These are phyloP conservation scores for Cladosporium sp. DNA, from an alignment of 2,329 filamentous ascomycete species.

Conservation along the genomic window DNA sequence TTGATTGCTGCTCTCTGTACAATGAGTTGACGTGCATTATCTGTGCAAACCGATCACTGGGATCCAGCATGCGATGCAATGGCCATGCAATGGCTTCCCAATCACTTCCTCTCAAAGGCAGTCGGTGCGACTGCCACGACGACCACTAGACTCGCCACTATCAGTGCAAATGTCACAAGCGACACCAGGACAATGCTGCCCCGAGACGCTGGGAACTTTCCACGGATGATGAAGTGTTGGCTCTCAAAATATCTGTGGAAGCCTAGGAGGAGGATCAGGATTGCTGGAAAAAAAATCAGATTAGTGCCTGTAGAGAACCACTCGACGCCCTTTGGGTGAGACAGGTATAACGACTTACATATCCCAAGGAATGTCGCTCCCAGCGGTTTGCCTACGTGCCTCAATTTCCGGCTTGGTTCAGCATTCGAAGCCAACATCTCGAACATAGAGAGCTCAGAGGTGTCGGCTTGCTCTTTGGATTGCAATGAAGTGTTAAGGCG, in stretches of 20 bases:
- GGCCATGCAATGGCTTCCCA: neutral
- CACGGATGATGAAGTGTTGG: constrained; percentile 76
- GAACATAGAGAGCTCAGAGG: constrained; percentile 17
- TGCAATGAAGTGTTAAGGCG: constrained; percentile 70
- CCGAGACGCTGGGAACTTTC: constrained; percentile 77
- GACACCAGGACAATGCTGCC: constrained; percentile 72
- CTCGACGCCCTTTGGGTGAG: neutral
- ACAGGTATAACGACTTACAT: constrained; percentile 29
- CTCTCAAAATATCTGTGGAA: constrained; percentile 77
- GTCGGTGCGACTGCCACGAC: constrained; percentile 57
- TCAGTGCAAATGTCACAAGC: constrained; percentile 60
- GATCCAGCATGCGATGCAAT: neutral
- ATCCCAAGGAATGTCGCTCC: constrained; percentile 76
- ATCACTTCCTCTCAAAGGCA: constrained; percentile 39
- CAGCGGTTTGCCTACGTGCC: constrained; percentile 69
- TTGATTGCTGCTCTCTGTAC: neutral
- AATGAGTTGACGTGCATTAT: neutral
- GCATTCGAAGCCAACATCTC: constrained; percentile 17
- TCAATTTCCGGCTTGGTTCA: constrained; percentile 13
- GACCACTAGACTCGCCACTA: constrained; percentile 60
- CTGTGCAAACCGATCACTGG: neutral
- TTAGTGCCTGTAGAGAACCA: neutral
- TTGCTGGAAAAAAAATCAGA: constrained; percentile 45
- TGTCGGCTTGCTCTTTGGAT: constrained; percentile 19
- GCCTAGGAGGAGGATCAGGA: constrained; percentile 72